Evolutionary conservation across 2,329 filamentous ascomycete genomes (phyloP), one percentile per base, ranked within the genome.

Genomic region (Xylaria sp.): DNA sequence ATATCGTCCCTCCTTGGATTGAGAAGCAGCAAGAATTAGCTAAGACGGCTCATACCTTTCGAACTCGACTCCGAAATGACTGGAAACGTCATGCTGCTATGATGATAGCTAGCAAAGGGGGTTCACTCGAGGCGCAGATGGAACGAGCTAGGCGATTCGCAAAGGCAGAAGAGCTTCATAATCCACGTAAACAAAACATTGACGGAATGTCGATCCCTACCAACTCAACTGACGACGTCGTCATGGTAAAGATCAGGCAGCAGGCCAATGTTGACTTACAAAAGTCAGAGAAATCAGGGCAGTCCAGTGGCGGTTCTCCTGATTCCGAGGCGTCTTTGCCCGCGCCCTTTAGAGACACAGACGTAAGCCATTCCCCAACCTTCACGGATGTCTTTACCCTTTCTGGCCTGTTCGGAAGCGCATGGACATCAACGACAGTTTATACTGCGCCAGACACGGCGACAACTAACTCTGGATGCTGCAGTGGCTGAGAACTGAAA

Each of bases 1-100:
- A 96, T 18, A 90, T 97, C 61, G 91, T 96, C 0, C 94, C 94
- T 0, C 93, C 93, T 0, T 99, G 94, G 94, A 97, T 99, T 61
- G 94, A 99, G 75, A 97, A 97, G 76, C 94, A 99, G 73, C 93
- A 97, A 71, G 92, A 97, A 69, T 78, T 97, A 4, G 81, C 86
- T 9, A 85, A 84, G 61, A 83, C 89, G 0, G 82, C 87, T 0
- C 81, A 79, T 10, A 79, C 80, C 1, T 97, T 99, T 70, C 83
- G 94, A 1, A 76, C 79, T 2, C 79, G 91, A n/a, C 71, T 97
- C 62, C 80, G 92, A 42, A 84, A 81, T 47, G 91, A 96, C 67
- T 97, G 93, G 93, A 86, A 84, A 71, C 82, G 92, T 42, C 90
- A 96, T 73, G 91, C 89, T 4, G 87, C 91, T 1, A 79, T 90